Percentiles rank a stretch among this genome's conserved stretches.
phyloP scores from a whole-genome alignment of 345 rosid species.

The Linum lewisii region DNA sequence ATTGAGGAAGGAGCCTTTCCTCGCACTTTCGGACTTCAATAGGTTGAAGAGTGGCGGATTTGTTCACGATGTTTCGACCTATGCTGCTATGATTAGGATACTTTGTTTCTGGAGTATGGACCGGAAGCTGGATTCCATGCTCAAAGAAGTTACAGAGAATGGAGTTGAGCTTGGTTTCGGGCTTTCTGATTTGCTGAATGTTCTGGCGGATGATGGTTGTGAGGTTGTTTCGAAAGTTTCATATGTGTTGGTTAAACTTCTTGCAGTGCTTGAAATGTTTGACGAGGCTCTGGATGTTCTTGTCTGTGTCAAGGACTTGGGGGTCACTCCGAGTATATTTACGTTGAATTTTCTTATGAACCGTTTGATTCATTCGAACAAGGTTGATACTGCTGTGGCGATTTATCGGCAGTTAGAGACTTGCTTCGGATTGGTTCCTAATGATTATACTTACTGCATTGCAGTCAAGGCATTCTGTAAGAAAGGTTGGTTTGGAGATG shows the following conservation, averaged over 20 bases:
- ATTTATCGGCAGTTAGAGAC: constrained; percentile 36
- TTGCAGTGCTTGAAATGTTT: constrained; percentile 36
- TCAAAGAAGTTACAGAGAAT: constrained; percentile 33
- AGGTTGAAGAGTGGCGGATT: constrained; percentile 30
- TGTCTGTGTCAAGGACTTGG: constrained; percentile 24
- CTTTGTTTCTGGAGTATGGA: constrained; percentile 34
- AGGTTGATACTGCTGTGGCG: constrained; percentile 34
- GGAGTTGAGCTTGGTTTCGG: constrained; percentile 23
- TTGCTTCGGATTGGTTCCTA: constrained; percentile 32
- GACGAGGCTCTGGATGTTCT: constrained; percentile 44
- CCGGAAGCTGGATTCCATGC: constrained; percentile 31
- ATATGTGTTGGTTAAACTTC: constrained; percentile 47
- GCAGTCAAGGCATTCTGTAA: constrained; percentile 55
- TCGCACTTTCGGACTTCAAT: constrained; percentile 34
- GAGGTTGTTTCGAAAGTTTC: constrained; percentile 23
- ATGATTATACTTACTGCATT: constrained; percentile 46
- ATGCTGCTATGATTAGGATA: constrained; percentile 34
- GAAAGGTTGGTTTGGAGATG: constrained; percentile 43
- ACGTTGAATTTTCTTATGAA: constrained; percentile 58
- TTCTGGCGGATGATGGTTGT: constrained; percentile 20
- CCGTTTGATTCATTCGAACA: constrained; percentile 32
- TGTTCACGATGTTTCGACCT: constrained; percentile 31
- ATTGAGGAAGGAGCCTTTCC: constrained; percentile 32
- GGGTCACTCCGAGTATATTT: constrained; percentile 27
- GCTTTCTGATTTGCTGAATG: constrained; percentile 34